phyloP scores from a whole-genome alignment of 164 flowering plant genomes.

The Malania oleifera region DNA sequence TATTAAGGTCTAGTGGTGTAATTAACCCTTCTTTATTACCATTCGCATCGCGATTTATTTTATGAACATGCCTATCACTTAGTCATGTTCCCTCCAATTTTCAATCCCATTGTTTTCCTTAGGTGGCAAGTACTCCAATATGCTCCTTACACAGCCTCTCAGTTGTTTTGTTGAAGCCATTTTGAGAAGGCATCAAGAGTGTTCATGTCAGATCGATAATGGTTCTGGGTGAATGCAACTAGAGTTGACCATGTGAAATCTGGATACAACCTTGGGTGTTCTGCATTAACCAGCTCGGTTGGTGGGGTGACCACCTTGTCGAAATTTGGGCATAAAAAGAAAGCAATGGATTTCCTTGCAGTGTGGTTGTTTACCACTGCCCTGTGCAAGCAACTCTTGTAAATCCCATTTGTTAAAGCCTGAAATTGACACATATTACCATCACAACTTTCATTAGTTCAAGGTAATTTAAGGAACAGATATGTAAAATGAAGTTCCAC shows the following conservation, averaged over 20 bases:
- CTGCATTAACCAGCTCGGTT: constrained; percentile 19
- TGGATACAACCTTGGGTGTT: constrained; percentile 50
- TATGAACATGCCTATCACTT: too few relatives aligned
- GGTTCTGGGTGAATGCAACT: constrained; percentile 57
- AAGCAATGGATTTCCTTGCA: constrained; percentile 58
- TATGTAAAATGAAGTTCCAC: too few relatives aligned
- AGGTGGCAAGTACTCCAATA: too few relatives aligned
- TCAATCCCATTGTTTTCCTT: too few relatives aligned
- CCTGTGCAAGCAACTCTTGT: constrained; percentile 76
- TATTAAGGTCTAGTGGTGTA: too few relatives aligned
- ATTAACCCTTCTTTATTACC: too few relatives aligned
- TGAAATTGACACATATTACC: too few relatives aligned
- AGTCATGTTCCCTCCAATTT: too few relatives aligned
- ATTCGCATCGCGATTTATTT: too few relatives aligned
- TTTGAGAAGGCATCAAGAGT: constrained; percentile 49
- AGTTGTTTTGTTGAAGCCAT: constrained; percentile 25
- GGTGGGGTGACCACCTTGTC: constrained; percentile 65
- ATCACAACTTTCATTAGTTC: background rate
- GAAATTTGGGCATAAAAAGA: constrained; percentile 51
- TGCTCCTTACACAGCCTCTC: too few relatives aligned
- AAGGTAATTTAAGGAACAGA: background rate
- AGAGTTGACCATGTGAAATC: constrained; percentile 63
- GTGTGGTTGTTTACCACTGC: constrained; percentile 59
- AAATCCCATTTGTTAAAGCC: constrained; percentile 65
- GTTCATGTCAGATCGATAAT: constrained; percentile 57